Conservation (phyloP, 208 protist genomes). For the Acanthamoeba polyphaga region DNA sequence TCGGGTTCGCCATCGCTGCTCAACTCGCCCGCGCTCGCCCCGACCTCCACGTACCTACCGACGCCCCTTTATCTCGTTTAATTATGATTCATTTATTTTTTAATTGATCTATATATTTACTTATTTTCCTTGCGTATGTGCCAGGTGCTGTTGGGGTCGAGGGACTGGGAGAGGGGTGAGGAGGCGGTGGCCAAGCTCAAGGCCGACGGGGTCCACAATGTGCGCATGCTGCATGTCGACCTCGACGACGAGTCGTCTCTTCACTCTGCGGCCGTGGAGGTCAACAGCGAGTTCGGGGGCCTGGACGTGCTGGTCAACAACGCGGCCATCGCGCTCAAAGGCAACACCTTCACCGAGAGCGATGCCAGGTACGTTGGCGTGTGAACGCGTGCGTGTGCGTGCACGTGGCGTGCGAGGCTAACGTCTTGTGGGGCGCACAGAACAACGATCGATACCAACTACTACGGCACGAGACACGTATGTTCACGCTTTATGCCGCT, state of each 20-base stretch:
- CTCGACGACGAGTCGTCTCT: conserved; percentile 25
- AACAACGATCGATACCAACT: conserved; percentile 62
- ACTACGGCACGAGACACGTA: conserved; percentile 10
- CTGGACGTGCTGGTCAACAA: conserved; percentile 74
- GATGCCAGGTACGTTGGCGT: neutral
- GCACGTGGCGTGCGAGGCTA: neutral
- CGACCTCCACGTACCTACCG: neutral
- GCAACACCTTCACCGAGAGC: conserved; percentile 21
- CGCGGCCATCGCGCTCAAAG: conserved; percentile 59
- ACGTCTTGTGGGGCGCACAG: neutral
- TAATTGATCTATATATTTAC: neutral
- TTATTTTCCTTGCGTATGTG: too few species aligned
- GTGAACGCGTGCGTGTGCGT: neutral
- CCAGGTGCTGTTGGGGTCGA: conserved; percentile 28
- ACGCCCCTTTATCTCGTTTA: neutral
- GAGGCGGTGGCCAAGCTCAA: conserved; percentile 30
- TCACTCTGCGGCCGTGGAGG: neutral
- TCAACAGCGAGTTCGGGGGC: conserved; percentile 28
- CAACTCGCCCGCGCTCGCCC: neutral
- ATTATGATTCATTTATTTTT: too few species aligned
- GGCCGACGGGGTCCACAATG: neutral
- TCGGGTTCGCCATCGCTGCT: neutral
- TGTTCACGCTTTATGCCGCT: neutral
- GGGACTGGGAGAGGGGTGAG: neutral
- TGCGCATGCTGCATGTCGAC: conserved; percentile 1